These are phyloP conservation scores for Podaxis sp. DNA, from an alignment of 768 basidiomycete genomes.

Conservation along the genomic window DNA sequence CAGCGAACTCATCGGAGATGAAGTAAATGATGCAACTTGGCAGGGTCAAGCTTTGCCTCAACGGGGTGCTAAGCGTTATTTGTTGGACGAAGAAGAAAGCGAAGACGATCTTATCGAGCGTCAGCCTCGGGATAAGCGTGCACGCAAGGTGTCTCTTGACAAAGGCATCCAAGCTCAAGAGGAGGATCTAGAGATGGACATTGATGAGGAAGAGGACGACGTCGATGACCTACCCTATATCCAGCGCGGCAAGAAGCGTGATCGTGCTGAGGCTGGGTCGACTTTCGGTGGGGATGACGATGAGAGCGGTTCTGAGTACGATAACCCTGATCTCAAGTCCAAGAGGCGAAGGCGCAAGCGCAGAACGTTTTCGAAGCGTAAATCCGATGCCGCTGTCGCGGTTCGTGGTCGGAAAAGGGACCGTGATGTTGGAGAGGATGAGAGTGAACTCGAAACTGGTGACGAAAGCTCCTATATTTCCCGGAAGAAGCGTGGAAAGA, in stretches of 20 bases:
- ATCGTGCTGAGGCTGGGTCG: slow-evolving; percentile 68
- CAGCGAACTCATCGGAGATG: background rate
- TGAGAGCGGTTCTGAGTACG: slow-evolving; percentile 33
- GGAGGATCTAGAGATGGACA: slow-evolving; percentile 43
- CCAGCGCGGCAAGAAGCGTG: slow-evolving; percentile 67
- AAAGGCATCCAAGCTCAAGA: slow-evolving; percentile 30
- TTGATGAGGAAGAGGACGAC: slow-evolving; percentile 36
- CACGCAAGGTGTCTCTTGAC: slow-evolving; percentile 48
- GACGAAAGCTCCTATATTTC: slow-evolving; percentile 22
- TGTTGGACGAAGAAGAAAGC: slow-evolving; percentile 42
- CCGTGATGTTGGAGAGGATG: slow-evolving; percentile 46
- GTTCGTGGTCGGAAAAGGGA: slow-evolving; percentile 64
- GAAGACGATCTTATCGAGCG: slow-evolving; percentile 30
- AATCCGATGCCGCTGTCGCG: slow-evolving; percentile 35
- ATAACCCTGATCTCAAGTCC: slow-evolving; percentile 34
- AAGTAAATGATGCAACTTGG: slow-evolving; percentile 3
- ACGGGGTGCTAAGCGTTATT: slow-evolving; percentile 48
- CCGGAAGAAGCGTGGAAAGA: slow-evolving; percentile 55
- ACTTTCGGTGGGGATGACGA: slow-evolving; percentile 64
- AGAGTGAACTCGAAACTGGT: slow-evolving; percentile 37
- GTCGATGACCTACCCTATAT: slow-evolving; percentile 31
- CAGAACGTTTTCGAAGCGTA: slow-evolving; percentile 49
- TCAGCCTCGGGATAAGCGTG: slow-evolving; percentile 46
- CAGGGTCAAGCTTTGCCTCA: slow-evolving; percentile 7
- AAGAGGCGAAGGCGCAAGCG: slow-evolving; percentile 52